A percentile compares a stretch with the other conserved stretches of the same genome.
Conservation (phyloP, 331 rosid species). For the Quercus tomentella region DNA sequence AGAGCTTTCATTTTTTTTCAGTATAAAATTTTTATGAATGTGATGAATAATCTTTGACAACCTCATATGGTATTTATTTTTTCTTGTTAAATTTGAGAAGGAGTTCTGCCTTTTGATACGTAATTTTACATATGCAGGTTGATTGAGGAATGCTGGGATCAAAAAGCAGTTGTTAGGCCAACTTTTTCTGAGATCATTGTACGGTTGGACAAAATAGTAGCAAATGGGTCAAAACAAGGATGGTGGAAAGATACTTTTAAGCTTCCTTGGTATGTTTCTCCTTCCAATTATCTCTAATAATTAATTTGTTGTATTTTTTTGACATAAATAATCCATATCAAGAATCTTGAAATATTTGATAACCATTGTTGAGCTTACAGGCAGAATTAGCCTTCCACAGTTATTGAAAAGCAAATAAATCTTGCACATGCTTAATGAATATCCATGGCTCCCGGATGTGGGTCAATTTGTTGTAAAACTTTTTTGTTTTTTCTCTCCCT, state of each 20-base stretch:
- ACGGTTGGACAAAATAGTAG: conserved; percentile 77
- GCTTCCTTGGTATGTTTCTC: conserved; percentile 84
- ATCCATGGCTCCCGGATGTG: not conserved
- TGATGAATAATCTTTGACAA: not conserved
- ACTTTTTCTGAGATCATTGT: conserved; percentile 75
- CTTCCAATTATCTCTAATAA: not conserved
- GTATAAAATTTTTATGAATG: not conserved
- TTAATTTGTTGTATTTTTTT: not conserved
- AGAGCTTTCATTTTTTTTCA: not conserved
- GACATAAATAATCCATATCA: not conserved
- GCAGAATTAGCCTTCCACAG: not conserved
- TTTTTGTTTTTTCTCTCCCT: not conserved
- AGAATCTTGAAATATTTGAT: not conserved
- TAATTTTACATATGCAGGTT: conserved; percentile 51
- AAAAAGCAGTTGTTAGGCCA: conserved; percentile 75
- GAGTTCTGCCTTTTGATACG: not conserved
- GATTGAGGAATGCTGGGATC: conserved; percentile 96
- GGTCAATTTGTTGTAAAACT: not conserved
- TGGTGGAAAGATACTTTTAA: conserved; percentile 99
- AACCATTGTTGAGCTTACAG: not conserved
- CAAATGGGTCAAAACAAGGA: conserved; percentile 89
- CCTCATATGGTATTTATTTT: not conserved
- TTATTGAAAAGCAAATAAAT: not conserved
- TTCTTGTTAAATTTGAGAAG: not conserved
- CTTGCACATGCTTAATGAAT: not conserved